Evolutionary conservation across 106 monocot species (phyloP).

Genomic region (Xerophyta viscosa): DNA sequence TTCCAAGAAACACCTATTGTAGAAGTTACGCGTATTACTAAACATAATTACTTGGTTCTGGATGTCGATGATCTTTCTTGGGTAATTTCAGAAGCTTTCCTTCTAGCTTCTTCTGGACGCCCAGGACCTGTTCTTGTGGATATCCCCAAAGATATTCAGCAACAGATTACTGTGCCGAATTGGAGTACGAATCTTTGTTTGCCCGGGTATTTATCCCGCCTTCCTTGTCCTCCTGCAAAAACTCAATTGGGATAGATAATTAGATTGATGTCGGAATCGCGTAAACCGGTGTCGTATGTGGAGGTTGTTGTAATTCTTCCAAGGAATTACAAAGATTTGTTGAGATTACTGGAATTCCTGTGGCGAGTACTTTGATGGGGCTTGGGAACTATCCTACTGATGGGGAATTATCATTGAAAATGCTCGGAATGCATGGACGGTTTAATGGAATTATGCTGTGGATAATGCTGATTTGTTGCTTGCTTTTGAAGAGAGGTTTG

Average conservation of each 20-base stretch:
- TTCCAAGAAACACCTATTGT: conserved; percentile 97
- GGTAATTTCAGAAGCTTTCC: conserved; percentile 71
- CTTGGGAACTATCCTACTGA: conserved; percentile 57
- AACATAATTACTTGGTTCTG: conserved; percentile 85
- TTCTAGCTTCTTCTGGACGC: conserved; percentile 65
- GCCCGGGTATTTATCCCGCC: conserved; percentile 47
- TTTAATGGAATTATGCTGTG: conserved; percentile 79
- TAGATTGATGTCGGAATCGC: conserved; percentile 47
- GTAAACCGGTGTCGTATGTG: conserved; percentile 65
- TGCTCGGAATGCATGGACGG: conserved; percentile 97
- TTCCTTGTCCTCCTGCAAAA: conserved; percentile 45
- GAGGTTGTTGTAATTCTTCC: conserved; percentile 56
- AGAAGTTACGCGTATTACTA: conserved; percentile 87
- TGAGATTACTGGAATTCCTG: conserved; percentile 71
- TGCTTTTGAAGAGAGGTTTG: conserved; percentile 93
- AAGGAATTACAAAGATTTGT: conserved; percentile 59
- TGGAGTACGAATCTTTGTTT: conserved; percentile 48
- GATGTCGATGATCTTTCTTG: conserved; percentile 75
- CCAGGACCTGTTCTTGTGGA: conserved; percentile 89
- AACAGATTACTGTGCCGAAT: conserved; percentile 58
- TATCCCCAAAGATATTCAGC: conserved; percentile 89
- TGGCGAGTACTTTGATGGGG: conserved; percentile 86
- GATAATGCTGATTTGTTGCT: conserved; percentile 73
- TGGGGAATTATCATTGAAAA: conserved; percentile 51
- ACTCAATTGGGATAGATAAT: conserved; percentile 45